Evolutionary conservation across 768 basidiomycete genomes (phyloP).

Genomic region (Chalciporus chontae): DNA sequence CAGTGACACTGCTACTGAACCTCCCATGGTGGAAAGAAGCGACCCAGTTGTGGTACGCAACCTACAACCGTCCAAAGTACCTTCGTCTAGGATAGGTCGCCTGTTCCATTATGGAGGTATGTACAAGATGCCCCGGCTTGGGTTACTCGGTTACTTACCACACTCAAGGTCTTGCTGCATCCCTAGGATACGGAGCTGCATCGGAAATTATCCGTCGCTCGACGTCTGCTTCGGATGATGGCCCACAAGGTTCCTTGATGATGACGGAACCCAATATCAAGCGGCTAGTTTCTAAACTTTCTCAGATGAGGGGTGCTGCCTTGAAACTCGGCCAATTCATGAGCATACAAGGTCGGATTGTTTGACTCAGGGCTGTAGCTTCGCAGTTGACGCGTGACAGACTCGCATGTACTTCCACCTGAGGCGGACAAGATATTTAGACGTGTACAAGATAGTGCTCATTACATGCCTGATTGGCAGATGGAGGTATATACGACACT

Average conservation of each 20-base stretch:
- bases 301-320: slow-evolving; percentile 94
- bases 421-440: slow-evolving; percentile 88
- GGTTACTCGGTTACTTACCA: neutral
- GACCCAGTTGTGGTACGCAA: slow-evolving; percentile 32
- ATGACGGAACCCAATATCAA: slow-evolving; percentile 65
- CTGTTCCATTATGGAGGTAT: slow-evolving; percentile 92
- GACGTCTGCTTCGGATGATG: neutral
- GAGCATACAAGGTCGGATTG: slow-evolving; percentile 79
- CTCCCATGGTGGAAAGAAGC: neutral
- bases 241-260: slow-evolving; percentile 51
- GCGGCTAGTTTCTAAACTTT: slow-evolving; percentile 87
- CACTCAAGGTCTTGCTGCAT: slow-evolving; percentile 80
- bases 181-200: slow-evolving; percentile 85
- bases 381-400: slow-evolving; percentile 37
- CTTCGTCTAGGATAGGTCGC: slow-evolving; percentile 84
- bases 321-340: slow-evolving; percentile 96
- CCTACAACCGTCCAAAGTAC: slow-evolving; percentile 81
- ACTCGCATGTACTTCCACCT: slow-evolving; percentile 82
- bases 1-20: neutral
- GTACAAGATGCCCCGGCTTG: slow-evolving; percentile 8
- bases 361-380: neutral
- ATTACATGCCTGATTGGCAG: slow-evolving; percentile 99
- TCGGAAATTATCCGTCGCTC: slow-evolving; percentile 79
- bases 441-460: slow-evolving; percentile 89
- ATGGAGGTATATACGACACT: slow-evolving; percentile 64